Base-by-base conservation (phyloP, 2,329 filamentous ascomycete genomes). In the Bipolaris zeicola region DNA sequence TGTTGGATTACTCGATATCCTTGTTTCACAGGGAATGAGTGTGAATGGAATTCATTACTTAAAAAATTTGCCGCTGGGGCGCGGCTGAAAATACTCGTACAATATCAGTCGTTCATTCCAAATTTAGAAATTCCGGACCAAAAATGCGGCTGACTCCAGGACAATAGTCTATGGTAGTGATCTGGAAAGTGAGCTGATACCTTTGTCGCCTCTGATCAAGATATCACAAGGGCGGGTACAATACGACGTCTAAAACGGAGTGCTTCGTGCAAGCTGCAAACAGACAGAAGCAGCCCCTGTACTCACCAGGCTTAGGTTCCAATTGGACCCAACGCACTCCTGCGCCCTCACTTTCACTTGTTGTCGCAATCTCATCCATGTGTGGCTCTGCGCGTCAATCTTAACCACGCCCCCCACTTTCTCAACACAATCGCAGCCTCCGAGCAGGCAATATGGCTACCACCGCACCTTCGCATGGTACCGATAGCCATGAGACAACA, bases 401-500 rank as follows among this genome's bases (percentile, higher is more conserved):
- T 43, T 55, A 47, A 24, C 55, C 43, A 24, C 20, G 10, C 26
- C 14, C 16, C 13, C 33, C 42, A 44, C 5, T 11, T n/a, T 37
- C 18, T 42, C 36, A 6, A 37, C 24, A 5, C 20, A 31, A 24
- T 37, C 41, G 20, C 39, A 14, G 16, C 22, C 6, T 42, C 14
- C 39, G 16, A 20, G 26, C 6, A 26, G 22, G 34, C 18, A 47
- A 43, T 42, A 69, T 69, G 67, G 57, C 57, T n/a, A 62, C 46
- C 11, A 59, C 50, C 41, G 18, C 53, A 26, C 31, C 43, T 28
- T 61, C 65, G 13, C 57, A 62, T 6, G 33, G 45, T n/a, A 52
- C 57, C n/a, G 42, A 51, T 10, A 50, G 64, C 16, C 49, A 61
- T 28, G 57, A 70, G 31, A 65, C 67, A 24, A 38, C 42, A 7